Evolutionary conservation across 768 basidiomycete species (phyloP).

Genomic region (Suillus spraguei): DNA sequence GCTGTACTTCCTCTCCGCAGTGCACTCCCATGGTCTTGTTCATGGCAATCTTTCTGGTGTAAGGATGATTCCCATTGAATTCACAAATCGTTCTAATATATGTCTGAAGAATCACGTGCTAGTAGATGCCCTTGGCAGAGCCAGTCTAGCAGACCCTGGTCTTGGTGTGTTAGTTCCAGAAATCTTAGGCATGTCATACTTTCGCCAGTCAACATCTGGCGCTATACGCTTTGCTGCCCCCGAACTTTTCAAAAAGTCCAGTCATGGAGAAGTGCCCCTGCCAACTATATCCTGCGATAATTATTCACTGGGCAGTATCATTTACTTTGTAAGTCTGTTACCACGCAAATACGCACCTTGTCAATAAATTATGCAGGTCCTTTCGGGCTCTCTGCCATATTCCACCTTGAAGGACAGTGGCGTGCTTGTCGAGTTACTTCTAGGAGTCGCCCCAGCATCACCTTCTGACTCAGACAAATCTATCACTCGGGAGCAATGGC

Average conservation of each 20-base stretch:
- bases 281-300: conserved; percentile 39
- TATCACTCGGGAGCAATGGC: conserved; percentile 9
- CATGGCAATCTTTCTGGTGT: conserved; percentile 6
- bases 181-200: conserved; percentile 30
- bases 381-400: conserved; percentile 11
- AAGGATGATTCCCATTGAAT: neutral
- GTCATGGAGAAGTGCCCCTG: neutral
- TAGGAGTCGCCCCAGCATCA: conserved; percentile 4
- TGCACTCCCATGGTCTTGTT: conserved; percentile 4
- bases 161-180: conserved; percentile 41
- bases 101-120: neutral
- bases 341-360: neutral
- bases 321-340: conserved; percentile 2
- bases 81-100: neutral
- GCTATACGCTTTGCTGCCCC: conserved; percentile 12
- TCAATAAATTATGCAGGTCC: conserved; percentile 4
- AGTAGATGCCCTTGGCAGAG: conserved; percentile 22
- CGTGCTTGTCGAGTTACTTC: conserved; percentile 6
- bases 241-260: conserved; percentile 8
- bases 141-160: conserved; percentile 46
- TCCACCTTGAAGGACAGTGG: conserved; percentile 4
- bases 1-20: neutral
- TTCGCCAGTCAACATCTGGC: conserved; percentile 28
- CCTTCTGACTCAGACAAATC: neutral
- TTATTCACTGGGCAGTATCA: conserved; percentile 39